Conservation (phyloP, 768 basidiomycete species). For the Termitomyces sp. region DNA sequence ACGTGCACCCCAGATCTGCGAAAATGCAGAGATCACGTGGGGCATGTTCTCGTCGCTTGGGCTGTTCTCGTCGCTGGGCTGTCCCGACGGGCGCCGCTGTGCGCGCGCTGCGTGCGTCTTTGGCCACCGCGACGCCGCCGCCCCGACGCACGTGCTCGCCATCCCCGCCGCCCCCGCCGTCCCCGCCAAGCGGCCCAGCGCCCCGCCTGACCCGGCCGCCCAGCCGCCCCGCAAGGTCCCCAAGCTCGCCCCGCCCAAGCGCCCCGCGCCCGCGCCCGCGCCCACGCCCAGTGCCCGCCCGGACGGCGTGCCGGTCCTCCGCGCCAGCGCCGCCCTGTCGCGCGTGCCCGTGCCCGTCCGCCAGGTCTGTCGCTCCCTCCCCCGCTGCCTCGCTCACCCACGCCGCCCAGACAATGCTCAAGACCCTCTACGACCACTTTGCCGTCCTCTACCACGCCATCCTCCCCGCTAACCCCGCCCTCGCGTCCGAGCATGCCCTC, state of each 20-base stretch:
- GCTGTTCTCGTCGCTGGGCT: conserved; percentile 53
- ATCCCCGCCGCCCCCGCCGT: conserved; percentile 26
- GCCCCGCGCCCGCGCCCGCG: neutral
- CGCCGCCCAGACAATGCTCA: conserved; percentile 62
- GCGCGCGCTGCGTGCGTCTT: conserved; percentile 54
- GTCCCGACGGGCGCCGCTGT: conserved; percentile 52
- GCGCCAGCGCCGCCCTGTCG: conserved; percentile 64
- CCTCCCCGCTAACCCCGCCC: conserved; percentile 43
- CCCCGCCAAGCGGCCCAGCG: conserved; percentile 48
- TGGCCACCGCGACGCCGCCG: conserved; percentile 46
- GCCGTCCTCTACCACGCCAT: conserved; percentile 57
- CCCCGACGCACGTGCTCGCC: conserved; percentile 26
- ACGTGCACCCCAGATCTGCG: too few species aligned
- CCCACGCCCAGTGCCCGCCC: too few species aligned
- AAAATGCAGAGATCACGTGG: neutral
- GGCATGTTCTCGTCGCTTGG: conserved; percentile 60
- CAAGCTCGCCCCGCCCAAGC: conserved; percentile 37
- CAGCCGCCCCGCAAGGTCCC: conserved; percentile 60
- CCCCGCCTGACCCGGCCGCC: conserved; percentile 34
- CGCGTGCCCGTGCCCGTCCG: conserved; percentile 67
- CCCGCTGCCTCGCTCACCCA: conserved; percentile 6
- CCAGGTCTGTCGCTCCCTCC: conserved; percentile 40
- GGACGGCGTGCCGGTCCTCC: conserved; percentile 62
- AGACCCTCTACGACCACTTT: conserved; percentile 71
- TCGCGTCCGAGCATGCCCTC: conserved; percentile 77